Conservation (phyloP, 2,329 filamentous ascomycete genomes). For the Elsinoe arachidis region DNA sequence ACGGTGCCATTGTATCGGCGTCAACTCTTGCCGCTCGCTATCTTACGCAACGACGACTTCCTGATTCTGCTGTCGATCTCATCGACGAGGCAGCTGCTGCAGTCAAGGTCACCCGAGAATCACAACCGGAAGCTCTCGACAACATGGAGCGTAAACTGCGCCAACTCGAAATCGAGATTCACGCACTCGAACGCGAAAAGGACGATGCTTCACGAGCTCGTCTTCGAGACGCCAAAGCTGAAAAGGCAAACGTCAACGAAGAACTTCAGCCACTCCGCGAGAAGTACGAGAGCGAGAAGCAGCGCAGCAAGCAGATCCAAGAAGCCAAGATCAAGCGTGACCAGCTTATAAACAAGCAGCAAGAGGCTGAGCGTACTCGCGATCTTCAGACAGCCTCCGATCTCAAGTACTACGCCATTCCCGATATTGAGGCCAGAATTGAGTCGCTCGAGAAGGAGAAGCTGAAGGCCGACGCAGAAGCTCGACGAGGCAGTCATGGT, state of each 20-base stretch:
- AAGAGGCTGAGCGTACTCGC: conserved; percentile 80
- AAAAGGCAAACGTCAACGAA: conserved; percentile 89
- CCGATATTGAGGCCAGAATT: conserved; percentile 77
- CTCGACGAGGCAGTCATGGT: conserved; percentile 49
- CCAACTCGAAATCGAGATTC: conserved; percentile 94
- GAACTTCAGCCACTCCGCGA: conserved; percentile 85
- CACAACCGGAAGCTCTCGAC: conserved; percentile 90
- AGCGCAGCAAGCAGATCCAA: conserved; percentile 83
- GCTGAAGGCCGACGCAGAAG: conserved; percentile 68
- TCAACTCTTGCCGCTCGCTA: conserved; percentile 91
- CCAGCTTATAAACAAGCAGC: conserved; percentile 78
- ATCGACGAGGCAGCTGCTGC: conserved; percentile 95
- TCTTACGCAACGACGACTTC: conserved; percentile 79
- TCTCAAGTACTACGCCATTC: conserved; percentile 94
- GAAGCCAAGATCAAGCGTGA: conserved; percentile 94
- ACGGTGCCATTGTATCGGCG: conserved; percentile 83
- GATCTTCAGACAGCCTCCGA: conserved; percentile 85
- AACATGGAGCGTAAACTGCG: conserved; percentile 82
- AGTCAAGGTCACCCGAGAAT: conserved; percentile 91
- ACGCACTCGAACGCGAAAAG: conserved; percentile 86
- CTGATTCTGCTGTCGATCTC: conserved; percentile 92
- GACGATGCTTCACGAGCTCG: conserved; percentile 85
- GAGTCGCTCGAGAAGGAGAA: conserved; percentile 73
- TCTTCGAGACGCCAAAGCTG: conserved; percentile 72
- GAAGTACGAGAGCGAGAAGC: conserved; percentile 91